Evolutionary conservation across 768 basidiomycete genomes (phyloP), one percentile per base, ranked within the genome.

Genomic region (Roridomyces roridus): DNA sequence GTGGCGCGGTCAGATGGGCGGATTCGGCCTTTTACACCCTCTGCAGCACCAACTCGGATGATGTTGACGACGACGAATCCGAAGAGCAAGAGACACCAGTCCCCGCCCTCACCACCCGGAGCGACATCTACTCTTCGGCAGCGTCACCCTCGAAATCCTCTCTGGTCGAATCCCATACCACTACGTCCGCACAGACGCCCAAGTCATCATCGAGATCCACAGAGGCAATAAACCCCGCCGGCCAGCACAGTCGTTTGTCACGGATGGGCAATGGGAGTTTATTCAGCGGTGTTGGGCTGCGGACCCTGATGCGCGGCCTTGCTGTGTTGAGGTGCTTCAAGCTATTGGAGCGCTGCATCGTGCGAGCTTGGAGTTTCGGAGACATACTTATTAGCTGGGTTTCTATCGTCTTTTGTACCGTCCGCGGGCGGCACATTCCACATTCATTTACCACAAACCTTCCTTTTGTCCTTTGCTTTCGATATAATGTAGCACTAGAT

Each of bases 61-160:
- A 53, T 24, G 41, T 57, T 14, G 25, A 46, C 20, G 44, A 24
- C 17, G 53, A 51, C 25, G 68, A 74, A 12, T n/a, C n/a, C n/a
- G 70, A 73, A 11, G 68, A 70, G 23, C 45, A 50, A n/a, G 39
- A 57, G 14, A 20, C 63, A n/a, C n/a, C n/a, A n/a, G n/a, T n/a
- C 28, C 63, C 66, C 5, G 42, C 55, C 2, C 46, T 73, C 3
- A 73, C 69, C 2, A 70, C 70, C 10, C 51, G 65, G 42, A 78
- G 72, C 39, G 82, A 84, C 62, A 73, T 81, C 18, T 84, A 77
- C 63, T 79, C 79, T 77, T 76, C 47, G 78, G 78, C 4, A 79
- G 80, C 61, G 71, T 82, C 23, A 77, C 72, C 63, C 68, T 76
- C n/a, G 72, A 77, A 75, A 68, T 77, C 29, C 65, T 80, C 9